Base-by-base conservation (phyloP, 164 flowering plant species). In the Liriodendron chinense region DNA sequence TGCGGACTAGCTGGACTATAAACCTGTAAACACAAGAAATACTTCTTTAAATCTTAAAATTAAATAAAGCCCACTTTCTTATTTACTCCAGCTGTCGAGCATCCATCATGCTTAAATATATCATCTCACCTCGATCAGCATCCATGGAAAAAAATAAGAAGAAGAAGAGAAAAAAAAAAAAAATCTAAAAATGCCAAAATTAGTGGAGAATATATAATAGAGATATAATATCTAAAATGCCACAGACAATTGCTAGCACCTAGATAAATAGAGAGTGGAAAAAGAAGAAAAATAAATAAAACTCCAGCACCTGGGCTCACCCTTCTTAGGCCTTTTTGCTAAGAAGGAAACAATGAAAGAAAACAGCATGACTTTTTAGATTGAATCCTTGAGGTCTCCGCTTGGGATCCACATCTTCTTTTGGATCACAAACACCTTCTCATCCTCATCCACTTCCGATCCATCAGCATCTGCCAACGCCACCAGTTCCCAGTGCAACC, bases 401-500 rank as follows among this genome's bases (percentile, higher is more conserved):
- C 82, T 85, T 9, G 91, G 81, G 47, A 87, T 83, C 96, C 96
- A 90, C 75, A 87, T 68, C 76, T 90, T 93, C 90, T 93, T 93
- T 66, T 86, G 93, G 74, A 88, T 81, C 9, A 93, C 68, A 49
- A 91, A 62, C 28, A 90, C 86, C 2, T 72, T 48, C 2, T 88
- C 91, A 24, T 87, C 92, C 10, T 83, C 89, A 61, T 87, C 92
- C 63, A 79, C 79, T 34, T 87, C 88, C 9, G 89, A 75, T 57
- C 82, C 89, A 13, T 81, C 65, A 22, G 83, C 43, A 72, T 85
- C 84, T 12, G 80, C 79, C 47, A 83, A 69, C 59, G 86, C 87
- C 69, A 91, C 87, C 26, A 75, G 79, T 79, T 92, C 93, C 97
- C 97, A 94, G 82, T 90, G 93, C 77, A 94, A 76, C 53, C 92